Conservation (phyloP, 2,329 filamentous ascomycete genomes). For the Colletotrichum shisoi region DNA sequence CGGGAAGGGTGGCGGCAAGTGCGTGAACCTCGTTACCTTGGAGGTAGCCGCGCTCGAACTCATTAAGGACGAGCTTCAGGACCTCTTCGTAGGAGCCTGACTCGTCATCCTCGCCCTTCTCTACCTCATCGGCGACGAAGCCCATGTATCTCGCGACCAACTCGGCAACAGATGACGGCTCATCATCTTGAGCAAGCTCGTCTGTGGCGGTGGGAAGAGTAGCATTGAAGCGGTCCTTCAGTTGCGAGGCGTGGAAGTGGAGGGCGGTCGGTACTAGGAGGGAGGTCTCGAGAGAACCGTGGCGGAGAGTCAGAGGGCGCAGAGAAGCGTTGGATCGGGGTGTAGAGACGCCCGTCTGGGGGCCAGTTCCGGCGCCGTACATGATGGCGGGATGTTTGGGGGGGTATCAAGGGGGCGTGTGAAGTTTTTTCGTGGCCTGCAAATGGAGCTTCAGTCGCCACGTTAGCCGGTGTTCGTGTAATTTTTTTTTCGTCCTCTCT, state of each 20-base stretch:
- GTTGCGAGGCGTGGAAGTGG: constrained; percentile 93
- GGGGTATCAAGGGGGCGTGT: constrained; percentile 53
- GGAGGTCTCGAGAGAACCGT: constrained; percentile 94
- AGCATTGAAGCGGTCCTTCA: constrained; percentile 88
- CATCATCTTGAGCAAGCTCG: constrained; percentile 96
- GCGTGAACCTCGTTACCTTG: constrained; percentile 96
- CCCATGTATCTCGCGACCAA: constrained; percentile 93
- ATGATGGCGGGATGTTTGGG: constrained; percentile 58
- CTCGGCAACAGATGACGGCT: constrained; percentile 94
- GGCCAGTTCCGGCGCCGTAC: constrained; percentile 84
- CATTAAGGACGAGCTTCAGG: constrained; percentile 88
- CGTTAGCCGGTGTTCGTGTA: constrained; percentile 19
- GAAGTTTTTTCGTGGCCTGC: constrained; percentile 36
- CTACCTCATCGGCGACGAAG: constrained; percentile 86
- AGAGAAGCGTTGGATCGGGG: constrained; percentile 92
- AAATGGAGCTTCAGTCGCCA: constrained; percentile 34
- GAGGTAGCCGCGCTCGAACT: constrained; percentile 95
- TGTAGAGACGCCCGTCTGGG: constrained; percentile 95
- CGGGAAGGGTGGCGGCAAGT: constrained; percentile 82
- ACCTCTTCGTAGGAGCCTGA: constrained; percentile 92
- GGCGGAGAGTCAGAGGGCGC: constrained; percentile 86
- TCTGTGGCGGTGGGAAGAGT: constrained; percentile 91
- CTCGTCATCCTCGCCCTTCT: constrained; percentile 88
- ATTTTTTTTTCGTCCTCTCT: not conserved
- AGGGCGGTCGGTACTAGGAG: constrained; percentile 94